A percentile compares a stretch with the other conserved stretches of the same genome.
phyloP scores from a whole-genome alignment of 2,329 filamentous ascomycete species.

The Akanthomyces muscarius region DNA sequence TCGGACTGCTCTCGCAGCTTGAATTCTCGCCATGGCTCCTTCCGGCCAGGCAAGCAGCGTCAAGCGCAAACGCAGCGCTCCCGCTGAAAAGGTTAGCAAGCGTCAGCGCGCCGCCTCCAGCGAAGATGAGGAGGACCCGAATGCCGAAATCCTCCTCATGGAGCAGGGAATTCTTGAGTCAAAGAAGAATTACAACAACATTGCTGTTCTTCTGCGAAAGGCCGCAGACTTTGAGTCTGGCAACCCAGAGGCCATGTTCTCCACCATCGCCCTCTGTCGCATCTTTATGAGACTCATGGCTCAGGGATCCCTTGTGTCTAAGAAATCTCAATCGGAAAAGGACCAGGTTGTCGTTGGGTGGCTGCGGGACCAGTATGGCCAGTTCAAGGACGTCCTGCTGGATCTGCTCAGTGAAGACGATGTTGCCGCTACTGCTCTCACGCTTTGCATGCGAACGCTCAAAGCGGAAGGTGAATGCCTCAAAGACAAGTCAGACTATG shows the following conservation, averaged over 20 bases:
- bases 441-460: constrained; percentile 75
- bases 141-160: constrained; percentile 66
- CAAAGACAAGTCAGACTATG: constrained; percentile 58
- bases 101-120: constrained; percentile 44
- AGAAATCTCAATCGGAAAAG: constrained; percentile 63
- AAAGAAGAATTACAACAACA: constrained; percentile 88
- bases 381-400: constrained; percentile 64
- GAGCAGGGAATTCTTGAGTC: constrained; percentile 82
- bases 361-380: constrained; percentile 69
- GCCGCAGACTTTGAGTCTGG: constrained; percentile 45
- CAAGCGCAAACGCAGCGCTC: constrained; percentile 51
- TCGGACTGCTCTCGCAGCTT: not conserved
- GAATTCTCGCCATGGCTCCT: constrained; percentile 26
- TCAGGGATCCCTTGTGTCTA: constrained; percentile 64
- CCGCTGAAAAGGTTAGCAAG: constrained; percentile 46
- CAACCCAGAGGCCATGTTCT: constrained; percentile 56
- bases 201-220: constrained; percentile 63
- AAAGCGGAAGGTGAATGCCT: constrained; percentile 71
- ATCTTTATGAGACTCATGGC: constrained; percentile 80
- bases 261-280: constrained; percentile 77
- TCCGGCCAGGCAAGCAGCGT: constrained; percentile 28
- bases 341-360: constrained; percentile 72
- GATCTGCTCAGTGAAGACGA: constrained; percentile 58
- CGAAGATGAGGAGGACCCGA: constrained; percentile 47
- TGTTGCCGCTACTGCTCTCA: constrained; percentile 67